These are phyloP conservation scores for Saccharomycopsis hybrid DNA, from an alignment of 1,139 yeast species.

Conservation along the genomic window DNA sequence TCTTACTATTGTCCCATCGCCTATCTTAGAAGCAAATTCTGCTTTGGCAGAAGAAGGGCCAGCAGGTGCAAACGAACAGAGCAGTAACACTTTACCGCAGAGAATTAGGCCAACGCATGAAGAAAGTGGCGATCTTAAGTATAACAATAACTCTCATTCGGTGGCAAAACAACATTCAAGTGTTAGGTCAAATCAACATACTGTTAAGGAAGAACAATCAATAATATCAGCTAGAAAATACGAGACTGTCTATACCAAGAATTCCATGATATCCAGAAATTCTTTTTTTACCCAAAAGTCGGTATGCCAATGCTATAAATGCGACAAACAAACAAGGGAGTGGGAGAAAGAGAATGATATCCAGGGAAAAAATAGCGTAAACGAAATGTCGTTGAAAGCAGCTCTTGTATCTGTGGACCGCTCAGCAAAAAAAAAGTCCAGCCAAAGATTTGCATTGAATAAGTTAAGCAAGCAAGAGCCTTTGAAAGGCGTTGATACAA, in stretches of 20 bases:
- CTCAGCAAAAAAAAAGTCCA: neutral
- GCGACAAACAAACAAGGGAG: neutral
- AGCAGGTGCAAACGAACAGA: too few species aligned
- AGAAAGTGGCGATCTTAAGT: too few species aligned
- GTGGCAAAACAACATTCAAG: too few species aligned
- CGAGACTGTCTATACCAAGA: neutral
- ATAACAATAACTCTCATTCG: too few species aligned
- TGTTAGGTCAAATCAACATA: too few species aligned
- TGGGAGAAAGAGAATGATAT: neutral
- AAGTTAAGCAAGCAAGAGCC: neutral
- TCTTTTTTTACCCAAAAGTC: neutral
- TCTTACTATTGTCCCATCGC: slow-evolving; percentile 10
- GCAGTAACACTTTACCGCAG: too few species aligned
- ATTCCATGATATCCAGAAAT: neutral
- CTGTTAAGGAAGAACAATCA: too few species aligned
- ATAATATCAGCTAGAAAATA: too few species aligned
- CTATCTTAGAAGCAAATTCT: slow-evolving; percentile 5
- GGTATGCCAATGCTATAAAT: neutral
- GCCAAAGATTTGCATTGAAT: neutral
- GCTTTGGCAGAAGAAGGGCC: neutral
- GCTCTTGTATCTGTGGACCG: neutral
- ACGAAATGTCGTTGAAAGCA: slow-evolving; percentile 2
- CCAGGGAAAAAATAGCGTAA: neutral
- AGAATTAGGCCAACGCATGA: too few species aligned
- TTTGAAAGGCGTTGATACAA: neutral